A percentile compares a stretch with the other conserved stretches of the same genome.
Conservation (phyloP, 805 yeast genomes). For the Wickerhamomyces alni region DNA sequence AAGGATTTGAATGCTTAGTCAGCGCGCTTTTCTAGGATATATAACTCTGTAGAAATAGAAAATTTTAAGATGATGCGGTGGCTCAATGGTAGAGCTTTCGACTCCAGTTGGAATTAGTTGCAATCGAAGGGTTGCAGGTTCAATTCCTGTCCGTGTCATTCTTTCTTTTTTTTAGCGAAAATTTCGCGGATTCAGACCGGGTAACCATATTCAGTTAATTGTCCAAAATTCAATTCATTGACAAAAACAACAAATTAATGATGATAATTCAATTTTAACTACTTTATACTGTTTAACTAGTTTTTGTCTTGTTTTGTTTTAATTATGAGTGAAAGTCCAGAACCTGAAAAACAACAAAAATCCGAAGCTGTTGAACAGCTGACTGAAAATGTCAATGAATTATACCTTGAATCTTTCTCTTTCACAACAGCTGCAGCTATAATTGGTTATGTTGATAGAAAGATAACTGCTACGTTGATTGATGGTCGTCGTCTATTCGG, state of each 20-base stretch:
- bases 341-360: constrained; percentile 8
- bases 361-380: constrained; percentile 13
- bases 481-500: constrained; percentile 90
- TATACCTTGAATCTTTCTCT: constrained; percentile 73
- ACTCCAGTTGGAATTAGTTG: constrained; percentile 50
- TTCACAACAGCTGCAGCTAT: constrained; percentile 89
- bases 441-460: constrained; percentile 74
- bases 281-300: no score
- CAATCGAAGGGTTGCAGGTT: constrained; percentile 82
- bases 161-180: constrained; percentile 26
- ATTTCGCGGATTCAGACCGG: neutral
- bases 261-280: no score
- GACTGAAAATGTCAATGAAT: constrained; percentile 41
- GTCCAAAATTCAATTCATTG: neutral
- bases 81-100: constrained; percentile 79
- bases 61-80: constrained; percentile 48
- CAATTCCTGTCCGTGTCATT: constrained; percentile 79
- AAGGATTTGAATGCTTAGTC: no score
- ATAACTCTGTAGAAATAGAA: no score
- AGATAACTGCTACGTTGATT: constrained; percentile 77
- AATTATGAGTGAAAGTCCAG: neutral
- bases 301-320: neutral
- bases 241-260: no score
- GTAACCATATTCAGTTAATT: neutral
- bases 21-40: no score